Evolutionary conservation across 73 alveolate species (phyloP).

Genomic region (Vitrella brassicaformis): DNA sequence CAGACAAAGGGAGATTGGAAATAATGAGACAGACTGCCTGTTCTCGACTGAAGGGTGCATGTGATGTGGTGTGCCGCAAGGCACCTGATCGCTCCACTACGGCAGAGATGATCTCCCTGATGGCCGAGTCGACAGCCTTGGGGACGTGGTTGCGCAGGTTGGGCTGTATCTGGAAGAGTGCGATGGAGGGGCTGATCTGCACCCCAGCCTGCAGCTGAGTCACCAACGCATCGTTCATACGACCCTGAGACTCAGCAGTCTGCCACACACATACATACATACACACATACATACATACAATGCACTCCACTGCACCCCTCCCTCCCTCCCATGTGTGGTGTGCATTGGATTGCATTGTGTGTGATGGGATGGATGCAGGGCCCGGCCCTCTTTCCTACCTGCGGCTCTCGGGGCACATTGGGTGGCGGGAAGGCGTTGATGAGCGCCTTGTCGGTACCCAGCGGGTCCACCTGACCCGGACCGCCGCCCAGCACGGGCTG

Average conservation of each 20-base stretch:
- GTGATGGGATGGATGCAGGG: background rate
- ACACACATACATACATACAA: background rate
- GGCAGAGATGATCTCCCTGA: slow-evolving; percentile 62
- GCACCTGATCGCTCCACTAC: slow-evolving; percentile 68
- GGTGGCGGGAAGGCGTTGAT: too few species aligned
- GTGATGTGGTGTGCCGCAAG: too few species aligned
- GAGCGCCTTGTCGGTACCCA: too few species aligned
- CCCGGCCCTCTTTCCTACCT: background rate
- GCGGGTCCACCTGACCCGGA: too few species aligned
- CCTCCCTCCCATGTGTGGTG: too few species aligned
- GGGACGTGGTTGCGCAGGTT: background rate
- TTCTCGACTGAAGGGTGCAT: too few species aligned
- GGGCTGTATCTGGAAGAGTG: background rate
- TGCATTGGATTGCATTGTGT: too few species aligned
- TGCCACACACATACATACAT: background rate
- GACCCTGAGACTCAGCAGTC: background rate
- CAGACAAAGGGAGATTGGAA: background rate
- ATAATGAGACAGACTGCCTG: background rate
- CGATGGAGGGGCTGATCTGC: background rate
- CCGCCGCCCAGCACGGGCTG: too few species aligned
- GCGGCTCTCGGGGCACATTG: too few species aligned
- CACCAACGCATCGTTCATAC: background rate
- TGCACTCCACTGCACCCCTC: background rate
- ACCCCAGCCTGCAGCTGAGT: background rate
- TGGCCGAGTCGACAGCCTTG: slow-evolving; percentile 50